Percentiles rank a stretch among this genome's conserved stretches.
Evolutionary conservation across 2,329 filamentous ascomycete species (phyloP).

Genomic region (Byssochlamys sp.): DNA sequence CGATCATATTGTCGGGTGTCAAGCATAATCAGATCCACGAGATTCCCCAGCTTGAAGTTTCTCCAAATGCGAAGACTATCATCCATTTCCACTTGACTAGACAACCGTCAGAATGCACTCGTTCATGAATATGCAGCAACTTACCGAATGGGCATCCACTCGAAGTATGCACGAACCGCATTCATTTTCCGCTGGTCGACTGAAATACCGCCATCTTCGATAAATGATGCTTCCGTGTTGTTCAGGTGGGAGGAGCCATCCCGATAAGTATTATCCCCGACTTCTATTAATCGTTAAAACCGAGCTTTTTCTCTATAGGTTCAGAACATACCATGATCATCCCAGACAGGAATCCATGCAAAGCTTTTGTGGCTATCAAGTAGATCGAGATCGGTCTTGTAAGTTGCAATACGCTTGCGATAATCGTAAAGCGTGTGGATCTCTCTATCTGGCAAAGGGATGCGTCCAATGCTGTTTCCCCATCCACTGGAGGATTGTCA

Average conservation of each 20-base stretch:
- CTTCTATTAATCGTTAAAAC: conserved; percentile 30
- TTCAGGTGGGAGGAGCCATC: conserved; percentile 53
- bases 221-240: conserved; percentile 59
- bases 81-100: conserved; percentile 54
- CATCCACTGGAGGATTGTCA: conserved; percentile 27
- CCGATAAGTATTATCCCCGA: conserved; percentile 56
- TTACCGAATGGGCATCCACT: conserved; percentile 52
- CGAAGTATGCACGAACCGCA: conserved; percentile 60
- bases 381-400: conserved; percentile 55
- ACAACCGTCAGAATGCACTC: conserved; percentile 16
- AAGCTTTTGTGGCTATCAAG: conserved; percentile 46
- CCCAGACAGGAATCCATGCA: conserved; percentile 57
- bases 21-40: conserved; percentile 59
- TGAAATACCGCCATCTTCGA: conserved; percentile 49
- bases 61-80: conserved; percentile 62
- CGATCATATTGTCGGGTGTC: conserved; percentile 62
- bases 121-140: conserved; percentile 8
- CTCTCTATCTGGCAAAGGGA: conserved; percentile 44
- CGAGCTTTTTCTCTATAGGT: conserved; percentile 2
- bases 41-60: conserved; percentile 54
- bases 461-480: conserved; percentile 43
- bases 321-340: conserved; percentile 44
- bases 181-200: conserved; percentile 68
- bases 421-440: conserved; percentile 44
- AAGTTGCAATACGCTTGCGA: conserved; percentile 48